Evolutionary conservation across 75 land plant genomes (phyloP), one percentile per base, ranked within the genome.

Genomic region (Cryptomeria japonica): DNA sequence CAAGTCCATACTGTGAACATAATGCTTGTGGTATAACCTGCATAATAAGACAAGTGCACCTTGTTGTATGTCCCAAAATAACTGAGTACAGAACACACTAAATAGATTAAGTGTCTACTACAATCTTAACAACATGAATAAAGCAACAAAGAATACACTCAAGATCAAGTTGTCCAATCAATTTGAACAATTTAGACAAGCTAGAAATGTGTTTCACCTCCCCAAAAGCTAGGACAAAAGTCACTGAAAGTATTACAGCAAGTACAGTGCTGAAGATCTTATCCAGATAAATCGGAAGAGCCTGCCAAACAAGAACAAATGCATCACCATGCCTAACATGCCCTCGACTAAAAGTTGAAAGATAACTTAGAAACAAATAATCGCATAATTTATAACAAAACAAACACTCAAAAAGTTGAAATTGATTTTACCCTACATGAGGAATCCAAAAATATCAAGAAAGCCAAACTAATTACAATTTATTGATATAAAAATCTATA

Each of bases 1-100:
- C 89, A 42, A 92, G 90, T 42, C 92, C 92, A 51, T 92, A 78
- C 32, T 92, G 85, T 37, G 93, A 88, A 84, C 93, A 92, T 39
- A 88, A 86, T 85, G 93, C 92, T 87, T 92, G 93, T 38, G 93
- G 93, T 41, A 92, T 90, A 53, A 92, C 88, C 93, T 92, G 87
- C 56, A 87, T 18, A 88, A 86, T 41, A 80, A 80, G 83, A 41
- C 9, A 80, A 80, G 83, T 19, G 42, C 37, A 39, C 15, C 37
- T 80, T 38, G 28, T 85, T 58, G 19, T 53, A 51, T 85, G 75
- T 85, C 32, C 11, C 22, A 16, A 70, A 85, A 56, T 68, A 51
- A 16, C 70, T n/a, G 10, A 51, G 36, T 12, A 32, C 36, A 85
- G 37, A 58, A 56, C 12, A 28, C 77, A 53, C 9, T 53, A 85